Evolutionary conservation across 768 basidiomycete genomes (phyloP).

Genomic region (Boletus barrowsii): DNA sequence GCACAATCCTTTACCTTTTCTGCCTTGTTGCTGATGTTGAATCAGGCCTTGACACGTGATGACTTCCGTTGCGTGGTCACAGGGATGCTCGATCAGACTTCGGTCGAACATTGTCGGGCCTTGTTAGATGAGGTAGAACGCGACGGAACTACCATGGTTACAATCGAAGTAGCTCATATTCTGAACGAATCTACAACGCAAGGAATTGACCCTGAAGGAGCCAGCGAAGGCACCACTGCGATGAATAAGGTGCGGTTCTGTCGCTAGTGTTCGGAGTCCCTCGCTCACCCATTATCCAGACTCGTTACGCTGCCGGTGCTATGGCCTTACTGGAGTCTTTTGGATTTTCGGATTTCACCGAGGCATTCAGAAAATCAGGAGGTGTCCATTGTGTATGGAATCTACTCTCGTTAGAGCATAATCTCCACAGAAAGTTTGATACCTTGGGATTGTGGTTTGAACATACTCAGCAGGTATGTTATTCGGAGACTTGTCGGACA

Average conservation of each 20-base stretch:
- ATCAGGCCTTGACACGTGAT: background rate
- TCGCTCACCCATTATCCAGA: background rate
- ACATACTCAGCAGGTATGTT: background rate
- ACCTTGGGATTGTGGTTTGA: background rate
- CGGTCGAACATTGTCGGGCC: background rate
- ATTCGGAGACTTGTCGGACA: background rate
- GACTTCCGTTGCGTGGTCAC: background rate
- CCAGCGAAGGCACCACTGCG: too few relatives aligned
- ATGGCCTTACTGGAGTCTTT: background rate
- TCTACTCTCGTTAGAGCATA: background rate
- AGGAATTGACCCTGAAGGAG: background rate
- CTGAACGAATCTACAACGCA: background rate
- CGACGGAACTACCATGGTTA: too few relatives aligned
- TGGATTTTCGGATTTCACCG: background rate
- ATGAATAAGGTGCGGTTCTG: background rate
- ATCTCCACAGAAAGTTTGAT: fast-evolving
- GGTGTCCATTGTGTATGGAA: background rate
- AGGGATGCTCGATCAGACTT: background rate
- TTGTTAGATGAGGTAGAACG: background rate
- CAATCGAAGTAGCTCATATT: background rate
- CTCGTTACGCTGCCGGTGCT: background rate
- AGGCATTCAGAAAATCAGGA: background rate
- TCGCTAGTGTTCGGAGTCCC: background rate
- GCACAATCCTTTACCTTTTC: too few relatives aligned
- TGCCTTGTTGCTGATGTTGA: background rate